phyloP scores from a whole-genome alignment of 139 green algal genomes.

The Trebouxia sp. region DNA sequence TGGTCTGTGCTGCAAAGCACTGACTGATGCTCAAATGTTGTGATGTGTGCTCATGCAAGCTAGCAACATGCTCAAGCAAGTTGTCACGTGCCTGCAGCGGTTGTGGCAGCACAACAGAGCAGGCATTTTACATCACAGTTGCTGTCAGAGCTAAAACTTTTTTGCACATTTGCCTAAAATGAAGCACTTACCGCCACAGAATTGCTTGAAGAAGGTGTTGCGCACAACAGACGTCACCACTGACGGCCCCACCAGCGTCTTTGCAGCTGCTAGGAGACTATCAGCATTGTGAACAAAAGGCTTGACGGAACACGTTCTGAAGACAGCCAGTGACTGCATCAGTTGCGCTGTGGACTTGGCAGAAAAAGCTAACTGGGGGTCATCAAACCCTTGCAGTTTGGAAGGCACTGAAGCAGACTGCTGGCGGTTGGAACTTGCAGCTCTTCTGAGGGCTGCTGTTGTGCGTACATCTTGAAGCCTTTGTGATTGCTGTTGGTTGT shows the following conservation, averaged over 20 bases:
- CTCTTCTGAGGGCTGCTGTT: neutral
- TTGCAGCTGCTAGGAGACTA: constrained; percentile 2
- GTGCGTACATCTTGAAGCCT: neutral
- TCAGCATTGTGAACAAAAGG: constrained; percentile 14
- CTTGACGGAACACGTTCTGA: neutral
- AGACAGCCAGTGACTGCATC: constrained; percentile 8
- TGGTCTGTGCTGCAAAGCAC: no score
- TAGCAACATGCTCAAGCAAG: no score
- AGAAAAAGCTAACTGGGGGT: neutral
- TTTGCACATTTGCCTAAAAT: no score
- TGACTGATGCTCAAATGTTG: no score
- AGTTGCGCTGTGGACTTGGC: constrained; percentile 18
- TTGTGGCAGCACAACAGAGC: no score
- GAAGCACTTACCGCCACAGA: constrained; percentile 56
- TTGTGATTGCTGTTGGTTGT: neutral
- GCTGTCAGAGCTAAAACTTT: no score
- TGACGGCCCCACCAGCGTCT: constrained; percentile 44
- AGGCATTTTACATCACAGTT: no score
- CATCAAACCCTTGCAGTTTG: constrained; percentile 19
- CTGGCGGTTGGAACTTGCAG: neutral
- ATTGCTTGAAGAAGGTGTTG: constrained; percentile 71
- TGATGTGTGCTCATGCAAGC: no score
- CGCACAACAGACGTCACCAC: constrained; percentile 46
- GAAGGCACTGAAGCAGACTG: neutral
- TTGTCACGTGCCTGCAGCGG: no score